A percentile compares a stretch with the other conserved stretches of the same genome.
Evolutionary conservation across 78 protist species (phyloP).

Genomic region (Polysphondylium violaceum): DNA sequence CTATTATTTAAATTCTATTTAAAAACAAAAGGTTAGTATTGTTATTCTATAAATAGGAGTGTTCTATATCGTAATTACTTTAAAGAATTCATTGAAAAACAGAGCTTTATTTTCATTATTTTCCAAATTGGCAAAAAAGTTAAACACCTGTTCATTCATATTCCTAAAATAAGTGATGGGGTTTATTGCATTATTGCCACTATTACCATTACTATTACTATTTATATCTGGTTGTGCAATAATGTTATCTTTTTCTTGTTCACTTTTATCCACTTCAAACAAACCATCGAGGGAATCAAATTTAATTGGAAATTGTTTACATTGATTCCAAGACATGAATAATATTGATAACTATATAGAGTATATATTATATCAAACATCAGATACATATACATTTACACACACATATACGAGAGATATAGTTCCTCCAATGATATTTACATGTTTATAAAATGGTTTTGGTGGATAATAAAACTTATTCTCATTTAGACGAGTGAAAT

Average conservation of each 20-base stretch:
- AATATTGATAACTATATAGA: constrained; percentile 14
- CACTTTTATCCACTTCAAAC: constrained; percentile 35
- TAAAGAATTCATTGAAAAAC: not conserved
- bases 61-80: not conserved
- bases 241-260: constrained; percentile 37
- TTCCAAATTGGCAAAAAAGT: not conserved
- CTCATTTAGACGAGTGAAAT: not conserved
- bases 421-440: not conserved
- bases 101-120: not conserved
- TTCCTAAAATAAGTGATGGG: not conserved
- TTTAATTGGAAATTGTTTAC: constrained; percentile 26
- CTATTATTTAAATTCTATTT: constrained; percentile 7
- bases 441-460: constrained; percentile 70
- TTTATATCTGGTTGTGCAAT: not conserved
- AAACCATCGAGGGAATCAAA: constrained; percentile 38
- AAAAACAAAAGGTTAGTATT: not conserved
- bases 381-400: not conserved
- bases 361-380: not conserved
- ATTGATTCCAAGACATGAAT: constrained; percentile 2
- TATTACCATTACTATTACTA: not conserved
- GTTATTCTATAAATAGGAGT: not conserved
- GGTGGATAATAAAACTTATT: constrained; percentile 38
- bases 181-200: not conserved
- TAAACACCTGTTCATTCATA: not conserved
- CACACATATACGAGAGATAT: not conserved